phyloP scores from a whole-genome alignment of 1,139 yeast genomes.

The Debaryomycetaceae sp. region DNA sequence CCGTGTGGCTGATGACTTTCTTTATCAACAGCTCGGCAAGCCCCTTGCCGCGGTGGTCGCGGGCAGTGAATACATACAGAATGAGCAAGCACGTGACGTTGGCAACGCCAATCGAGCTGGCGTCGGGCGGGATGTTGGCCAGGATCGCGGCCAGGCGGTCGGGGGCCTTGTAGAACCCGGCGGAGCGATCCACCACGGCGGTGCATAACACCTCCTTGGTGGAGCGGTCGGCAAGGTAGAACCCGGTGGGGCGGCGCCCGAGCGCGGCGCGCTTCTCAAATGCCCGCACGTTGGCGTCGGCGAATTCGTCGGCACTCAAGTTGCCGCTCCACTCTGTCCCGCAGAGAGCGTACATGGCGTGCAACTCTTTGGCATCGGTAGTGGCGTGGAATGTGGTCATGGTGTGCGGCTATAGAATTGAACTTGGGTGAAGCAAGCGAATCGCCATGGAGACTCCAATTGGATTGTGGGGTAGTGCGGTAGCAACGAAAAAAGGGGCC shows the following conservation, averaged over 20 bases:
- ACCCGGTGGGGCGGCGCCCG: constrained; percentile 15
- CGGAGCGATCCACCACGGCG: constrained; percentile 20
- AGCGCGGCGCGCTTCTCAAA: constrained; percentile 12
- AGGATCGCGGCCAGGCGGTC: constrained; percentile 24
- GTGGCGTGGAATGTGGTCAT: constrained; percentile 17
- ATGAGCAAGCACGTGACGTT: constrained; percentile 25
- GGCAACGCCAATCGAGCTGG: constrained; percentile 30
- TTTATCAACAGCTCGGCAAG: constrained; percentile 25
- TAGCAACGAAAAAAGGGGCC: too few relatives aligned
- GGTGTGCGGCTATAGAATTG: too few relatives aligned
- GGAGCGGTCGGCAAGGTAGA: constrained; percentile 24
- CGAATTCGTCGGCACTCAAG: constrained; percentile 21
- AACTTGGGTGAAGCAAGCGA: too few relatives aligned
- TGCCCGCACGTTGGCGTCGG: constrained; percentile 15
- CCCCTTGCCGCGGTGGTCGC: constrained; percentile 26
- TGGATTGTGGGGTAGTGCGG: too few relatives aligned
- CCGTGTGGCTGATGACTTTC: constrained; percentile 29
- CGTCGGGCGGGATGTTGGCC: constrained; percentile 26
- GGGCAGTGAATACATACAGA: constrained; percentile 26
- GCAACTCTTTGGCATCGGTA: constrained; percentile 24
- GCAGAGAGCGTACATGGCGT: constrained; percentile 22
- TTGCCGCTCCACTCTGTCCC: constrained; percentile 29
- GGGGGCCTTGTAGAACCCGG: constrained; percentile 31
- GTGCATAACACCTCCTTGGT: constrained; percentile 25
- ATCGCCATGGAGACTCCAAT: too few relatives aligned